These are phyloP conservation scores for Cicer pinnatifidum DNA, from an alignment of 306 rosid genomes.

Conservation along the genomic window DNA sequence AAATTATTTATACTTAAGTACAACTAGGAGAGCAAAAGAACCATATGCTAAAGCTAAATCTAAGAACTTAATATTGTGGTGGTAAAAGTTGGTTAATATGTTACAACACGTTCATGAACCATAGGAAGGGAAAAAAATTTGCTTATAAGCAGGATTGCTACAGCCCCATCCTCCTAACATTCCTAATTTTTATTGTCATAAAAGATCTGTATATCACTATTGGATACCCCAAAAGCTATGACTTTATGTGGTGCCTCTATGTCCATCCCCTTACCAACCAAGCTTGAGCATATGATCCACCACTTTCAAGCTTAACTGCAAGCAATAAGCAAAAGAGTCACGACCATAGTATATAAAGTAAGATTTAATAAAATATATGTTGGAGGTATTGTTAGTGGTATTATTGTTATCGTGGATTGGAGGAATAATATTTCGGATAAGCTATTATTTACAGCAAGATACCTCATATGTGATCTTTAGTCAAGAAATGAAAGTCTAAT, in stretches of 20 bases:
- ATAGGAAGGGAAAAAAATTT: slow-evolving; percentile 34
- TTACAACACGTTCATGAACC: slow-evolving; percentile 54
- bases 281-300: slow-evolving; percentile 97
- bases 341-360: slow-evolving; percentile 31
- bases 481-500: no score
- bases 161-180: slow-evolving; percentile 40
- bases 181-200: slow-evolving; percentile 48
- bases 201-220: slow-evolving; percentile 35
- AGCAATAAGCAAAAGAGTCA: slow-evolving; percentile 47
- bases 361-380: neutral
- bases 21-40: slow-evolving; percentile 33
- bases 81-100: slow-evolving; percentile 51
- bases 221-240: slow-evolving; percentile 56
- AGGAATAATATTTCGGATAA: neutral
- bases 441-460: no score
- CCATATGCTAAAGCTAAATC: slow-evolving; percentile 55
- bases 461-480: no score
- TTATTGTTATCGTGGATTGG: neutral
- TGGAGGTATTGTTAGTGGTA: neutral
- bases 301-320: slow-evolving; percentile 98
- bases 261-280: slow-evolving; percentile 97
- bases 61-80: slow-evolving; percentile 49
- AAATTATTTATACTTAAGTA: slow-evolving; percentile 43
- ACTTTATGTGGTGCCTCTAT: slow-evolving; percentile 68
- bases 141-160: slow-evolving; percentile 44